These are phyloP conservation scores for Cajanus cajan DNA, from an alignment of 306 rosid genomes.

Conservation along the genomic window DNA sequence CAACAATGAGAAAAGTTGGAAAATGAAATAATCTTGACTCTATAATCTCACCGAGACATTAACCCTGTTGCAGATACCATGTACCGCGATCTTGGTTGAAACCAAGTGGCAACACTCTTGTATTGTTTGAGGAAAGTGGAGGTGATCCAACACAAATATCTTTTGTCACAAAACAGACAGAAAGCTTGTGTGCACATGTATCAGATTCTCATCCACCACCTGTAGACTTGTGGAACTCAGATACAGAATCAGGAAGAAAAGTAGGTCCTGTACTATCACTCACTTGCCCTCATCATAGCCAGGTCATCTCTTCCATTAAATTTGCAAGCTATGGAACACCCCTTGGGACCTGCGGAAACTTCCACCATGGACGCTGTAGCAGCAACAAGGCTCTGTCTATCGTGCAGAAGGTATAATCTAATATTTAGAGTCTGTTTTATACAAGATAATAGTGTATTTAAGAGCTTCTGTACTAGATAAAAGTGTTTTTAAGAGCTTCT, in stretches of 20 bases:
- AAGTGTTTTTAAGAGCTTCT: too few species aligned
- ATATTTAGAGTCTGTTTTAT: too few species aligned
- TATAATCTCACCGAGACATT: conserved; percentile 23
- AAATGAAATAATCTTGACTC: conserved; percentile 7
- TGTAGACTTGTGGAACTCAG: conserved; percentile 63
- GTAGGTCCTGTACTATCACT: conserved; percentile 59
- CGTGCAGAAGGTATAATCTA: conserved; percentile 63
- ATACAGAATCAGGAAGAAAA: conserved; percentile 38
- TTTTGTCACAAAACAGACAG: conserved; percentile 61
- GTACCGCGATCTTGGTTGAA: conserved; percentile 79
- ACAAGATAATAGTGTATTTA: too few species aligned
- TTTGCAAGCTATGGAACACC: conserved; percentile 96
- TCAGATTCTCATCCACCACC: conserved; percentile 85
- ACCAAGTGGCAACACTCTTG: conserved; percentile 65
- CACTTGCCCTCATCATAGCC: conserved; percentile 69
- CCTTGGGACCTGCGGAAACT: conserved; percentile 76
- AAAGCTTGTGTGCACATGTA: conserved; percentile 76
- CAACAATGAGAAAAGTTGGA: conserved; percentile 10
- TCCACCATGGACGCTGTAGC: conserved; percentile 69
- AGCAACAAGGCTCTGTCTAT: conserved; percentile 62
- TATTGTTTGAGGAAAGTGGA: conserved; percentile 82
- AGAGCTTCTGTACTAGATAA: too few species aligned
- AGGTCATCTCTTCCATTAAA: conserved; percentile 75
- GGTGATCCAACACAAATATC: conserved; percentile 80
- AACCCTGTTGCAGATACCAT: conserved; percentile 59